phyloP scores from a whole-genome alignment of 1,284 basidiomycete species.

The Trichosporon asahii region DNA sequence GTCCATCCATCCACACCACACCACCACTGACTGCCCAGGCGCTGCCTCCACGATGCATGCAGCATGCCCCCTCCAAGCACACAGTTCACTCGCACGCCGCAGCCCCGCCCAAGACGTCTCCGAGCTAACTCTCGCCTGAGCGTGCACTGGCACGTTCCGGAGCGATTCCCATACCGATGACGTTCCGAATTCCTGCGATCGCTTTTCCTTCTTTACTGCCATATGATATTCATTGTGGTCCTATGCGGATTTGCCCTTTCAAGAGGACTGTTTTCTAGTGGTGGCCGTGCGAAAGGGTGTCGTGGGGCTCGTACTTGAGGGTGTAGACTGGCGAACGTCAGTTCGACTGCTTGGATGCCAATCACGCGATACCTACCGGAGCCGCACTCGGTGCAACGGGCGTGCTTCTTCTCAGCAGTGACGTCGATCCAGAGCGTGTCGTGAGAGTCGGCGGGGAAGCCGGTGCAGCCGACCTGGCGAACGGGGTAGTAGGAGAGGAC shows the following conservation, averaged over 20 bases:
- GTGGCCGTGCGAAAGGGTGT: slow-evolving; percentile 36
- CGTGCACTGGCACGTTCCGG: not conserved
- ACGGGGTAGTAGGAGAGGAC: slow-evolving; percentile 75
- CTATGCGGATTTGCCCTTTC: slow-evolving; percentile 20
- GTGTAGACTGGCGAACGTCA: slow-evolving; percentile 39
- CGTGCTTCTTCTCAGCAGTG: slow-evolving; percentile 60
- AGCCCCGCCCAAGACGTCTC: not conserved
- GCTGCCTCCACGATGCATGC: not conserved
- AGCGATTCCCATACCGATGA: not conserved
- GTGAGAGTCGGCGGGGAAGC: slow-evolving; percentile 85
- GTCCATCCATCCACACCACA: not conserved
- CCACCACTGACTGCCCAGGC: not conserved
- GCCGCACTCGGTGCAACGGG: slow-evolving; percentile 86
- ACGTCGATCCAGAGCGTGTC: slow-evolving; percentile 78
- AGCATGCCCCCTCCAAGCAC: not conserved
- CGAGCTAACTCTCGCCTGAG: too few species aligned
- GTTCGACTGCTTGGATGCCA: not conserved
- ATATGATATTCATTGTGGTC: slow-evolving; percentile 27
- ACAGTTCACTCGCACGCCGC: not conserved
- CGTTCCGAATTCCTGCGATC: not conserved
- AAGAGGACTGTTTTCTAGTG: slow-evolving; percentile 31
- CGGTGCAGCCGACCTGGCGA: slow-evolving; percentile 86
- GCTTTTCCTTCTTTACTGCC: slow-evolving; percentile 2
- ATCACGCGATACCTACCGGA: slow-evolving; percentile 37
- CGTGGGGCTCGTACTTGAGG: slow-evolving; percentile 49